A percentile compares a stretch with the other conserved stretches of the same genome.
phyloP scores from a whole-genome alignment of 2,329 filamentous ascomycete species.

The Neocatenulostroma microsporum region DNA sequence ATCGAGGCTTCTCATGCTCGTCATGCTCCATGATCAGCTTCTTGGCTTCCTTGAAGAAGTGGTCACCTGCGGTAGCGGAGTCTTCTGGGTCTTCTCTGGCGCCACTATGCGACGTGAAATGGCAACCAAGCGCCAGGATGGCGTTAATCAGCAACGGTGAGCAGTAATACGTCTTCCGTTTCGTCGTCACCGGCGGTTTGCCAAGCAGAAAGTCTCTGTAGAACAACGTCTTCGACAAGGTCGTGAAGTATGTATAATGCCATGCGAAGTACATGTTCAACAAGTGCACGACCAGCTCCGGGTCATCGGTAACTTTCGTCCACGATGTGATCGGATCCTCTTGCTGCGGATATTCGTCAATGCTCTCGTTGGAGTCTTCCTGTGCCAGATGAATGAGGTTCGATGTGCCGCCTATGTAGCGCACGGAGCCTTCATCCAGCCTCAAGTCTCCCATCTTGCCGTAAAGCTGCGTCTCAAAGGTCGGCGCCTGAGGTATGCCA shows the following conservation, averaged over 20 bases:
- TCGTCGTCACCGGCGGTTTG: conserved; percentile 44
- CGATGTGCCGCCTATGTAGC: conserved; percentile 90
- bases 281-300: conserved; percentile 71
- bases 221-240: conserved; percentile 77
- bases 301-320: conserved; percentile 77
- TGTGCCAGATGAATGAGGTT: conserved; percentile 75
- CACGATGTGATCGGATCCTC: conserved; percentile 73
- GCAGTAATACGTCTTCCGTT: conserved; percentile 63
- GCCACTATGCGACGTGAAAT: conserved; percentile 72
- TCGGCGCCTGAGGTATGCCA: conserved; percentile 32
- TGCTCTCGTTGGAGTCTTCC: conserved; percentile 30
- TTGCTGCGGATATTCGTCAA: conserved; percentile 44
- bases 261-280: conserved; percentile 98
- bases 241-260: conserved; percentile 96
- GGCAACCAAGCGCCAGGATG: conserved; percentile 85
- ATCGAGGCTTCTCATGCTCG: conserved; percentile 78
- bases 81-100: conserved; percentile 66
- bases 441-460: conserved; percentile 89
- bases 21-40: conserved; percentile 82
- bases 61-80: conserved; percentile 80
- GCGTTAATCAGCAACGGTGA: conserved; percentile 85
- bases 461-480: conserved; percentile 70
- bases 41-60: conserved; percentile 94
- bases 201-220: conserved; percentile 76
- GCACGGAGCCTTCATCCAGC: conserved; percentile 76